These are phyloP conservation scores for Zopfochytrium polystomum DNA, from an alignment of 371 early-diverging fungal species.

Conservation along the genomic window DNA sequence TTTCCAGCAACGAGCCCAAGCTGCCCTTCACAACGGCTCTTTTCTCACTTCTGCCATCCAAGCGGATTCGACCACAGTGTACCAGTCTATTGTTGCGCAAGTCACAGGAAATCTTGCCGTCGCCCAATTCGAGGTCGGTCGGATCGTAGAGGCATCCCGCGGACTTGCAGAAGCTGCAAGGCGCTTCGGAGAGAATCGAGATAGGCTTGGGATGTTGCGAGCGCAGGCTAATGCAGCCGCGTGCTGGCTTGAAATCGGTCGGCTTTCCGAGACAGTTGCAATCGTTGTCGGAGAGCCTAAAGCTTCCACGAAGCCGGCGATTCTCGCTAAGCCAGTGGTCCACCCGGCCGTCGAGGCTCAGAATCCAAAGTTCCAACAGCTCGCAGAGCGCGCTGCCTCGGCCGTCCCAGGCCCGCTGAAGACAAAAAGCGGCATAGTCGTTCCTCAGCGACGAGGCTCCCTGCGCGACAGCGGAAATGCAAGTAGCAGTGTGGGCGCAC, in stretches of 20 bases:
- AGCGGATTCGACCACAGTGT: conserved; percentile 8
- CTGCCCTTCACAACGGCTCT: too few relatives aligned
- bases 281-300: conserved; percentile 1
- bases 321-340: not conserved
- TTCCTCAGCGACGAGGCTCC: conserved; percentile 5
- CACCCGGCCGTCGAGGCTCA: too few relatives aligned
- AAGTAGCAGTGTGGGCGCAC: not conserved
- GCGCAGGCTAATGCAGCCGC: conserved; percentile 15
- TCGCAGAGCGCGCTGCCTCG: too few relatives aligned
- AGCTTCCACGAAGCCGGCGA: not conserved
- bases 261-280: conserved; percentile 13
- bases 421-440: too few relatives aligned
- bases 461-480: conserved; percentile 1
- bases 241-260: conserved; percentile 19
- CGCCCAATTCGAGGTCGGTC: conserved; percentile 22
- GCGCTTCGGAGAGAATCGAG: conserved; percentile 4
- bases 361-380: too few relatives aligned
- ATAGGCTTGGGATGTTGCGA: conserved; percentile 8
- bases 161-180: conserved; percentile 16
- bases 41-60: conserved; percentile 8
- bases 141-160: conserved; percentile 15
- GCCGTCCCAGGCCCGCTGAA: too few relatives aligned
- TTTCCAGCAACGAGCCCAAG: conserved; percentile 12
- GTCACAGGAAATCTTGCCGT: conserved; percentile 13
- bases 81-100: not conserved